These are phyloP conservation scores for Stagonosporopsis tanaceti DNA, from an alignment of 2,329 filamentous ascomycete genomes.

Conservation along the genomic window DNA sequence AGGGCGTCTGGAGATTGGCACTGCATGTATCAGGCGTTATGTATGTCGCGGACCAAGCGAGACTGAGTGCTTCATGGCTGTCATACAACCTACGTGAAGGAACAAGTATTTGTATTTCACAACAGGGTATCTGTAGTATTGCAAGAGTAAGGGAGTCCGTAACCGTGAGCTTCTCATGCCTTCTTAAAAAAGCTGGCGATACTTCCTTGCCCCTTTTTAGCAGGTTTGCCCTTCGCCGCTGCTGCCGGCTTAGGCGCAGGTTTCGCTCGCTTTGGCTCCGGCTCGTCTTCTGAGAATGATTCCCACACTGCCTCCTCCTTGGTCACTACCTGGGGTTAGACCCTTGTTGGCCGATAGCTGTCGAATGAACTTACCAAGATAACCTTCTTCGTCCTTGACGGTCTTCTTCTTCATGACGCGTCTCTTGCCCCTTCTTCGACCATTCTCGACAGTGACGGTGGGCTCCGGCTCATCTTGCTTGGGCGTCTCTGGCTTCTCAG, in stretches of 20 bases:
- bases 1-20: not conserved
- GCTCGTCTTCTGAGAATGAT: conserved; percentile 90
- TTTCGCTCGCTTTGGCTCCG: conserved; percentile 65
- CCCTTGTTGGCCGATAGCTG: conserved; percentile 5
- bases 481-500: conserved; percentile 27
- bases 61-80: not conserved
- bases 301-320: conserved; percentile 88
- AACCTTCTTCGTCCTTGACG: conserved; percentile 86
- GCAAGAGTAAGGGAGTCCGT: not conserved
- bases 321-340: conserved; percentile 68
- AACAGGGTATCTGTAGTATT: conserved; percentile 1
- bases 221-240: conserved; percentile 63
- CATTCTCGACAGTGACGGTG: conserved; percentile 63
- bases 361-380: conserved; percentile 71
- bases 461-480: conserved; percentile 37
- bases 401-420: conserved; percentile 89
- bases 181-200: conserved; percentile 95
- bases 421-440: conserved; percentile 77
- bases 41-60: not conserved
- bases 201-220: conserved; percentile 71
- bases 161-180: conserved; percentile 56
- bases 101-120: not conserved
- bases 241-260: conserved; percentile 43
- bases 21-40: not conserved
- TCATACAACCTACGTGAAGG: not conserved